Conservation (phyloP, 345 rosid species). For the Eucalyptus guilfoylei region DNA sequence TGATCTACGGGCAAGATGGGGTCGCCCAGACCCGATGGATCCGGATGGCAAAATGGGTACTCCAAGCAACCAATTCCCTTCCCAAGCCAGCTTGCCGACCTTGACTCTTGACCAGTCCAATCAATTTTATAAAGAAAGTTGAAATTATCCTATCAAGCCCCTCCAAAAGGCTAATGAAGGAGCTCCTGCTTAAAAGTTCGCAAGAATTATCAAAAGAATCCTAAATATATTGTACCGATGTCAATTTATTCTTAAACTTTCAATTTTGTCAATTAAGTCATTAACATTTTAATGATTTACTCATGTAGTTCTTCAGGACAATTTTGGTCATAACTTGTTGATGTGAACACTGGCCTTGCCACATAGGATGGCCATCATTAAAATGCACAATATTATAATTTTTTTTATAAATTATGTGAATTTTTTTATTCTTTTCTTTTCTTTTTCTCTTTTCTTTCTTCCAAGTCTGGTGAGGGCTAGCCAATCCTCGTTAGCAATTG, state of each 20-base stretch:
- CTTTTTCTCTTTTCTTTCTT: no score
- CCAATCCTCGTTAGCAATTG: background rate
- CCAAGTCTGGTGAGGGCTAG: background rate
- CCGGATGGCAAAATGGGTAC: background rate
- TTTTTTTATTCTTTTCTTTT: no score
- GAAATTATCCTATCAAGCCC: background rate
- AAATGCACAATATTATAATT: no score
- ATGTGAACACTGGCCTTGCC: fast-evolving
- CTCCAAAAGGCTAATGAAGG: background rate
- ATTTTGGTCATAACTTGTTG: background rate
- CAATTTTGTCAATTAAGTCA: no score
- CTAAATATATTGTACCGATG: no score
- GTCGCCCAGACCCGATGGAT: background rate
- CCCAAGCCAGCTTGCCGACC: background rate
- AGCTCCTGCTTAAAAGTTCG: background rate
- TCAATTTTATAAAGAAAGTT: background rate
- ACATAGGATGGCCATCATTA: background rate
- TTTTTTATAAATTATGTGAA: background rate
- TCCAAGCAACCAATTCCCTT: background rate
- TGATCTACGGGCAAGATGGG: background rate
- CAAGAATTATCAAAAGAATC: background rate
- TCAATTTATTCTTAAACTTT: no score
- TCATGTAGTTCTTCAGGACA: background rate
- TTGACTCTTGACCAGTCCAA: background rate
- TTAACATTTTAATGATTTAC: background rate